Evolutionary conservation across 768 basidiomycete genomes (phyloP).

Genomic region (Podaxis sp.): DNA sequence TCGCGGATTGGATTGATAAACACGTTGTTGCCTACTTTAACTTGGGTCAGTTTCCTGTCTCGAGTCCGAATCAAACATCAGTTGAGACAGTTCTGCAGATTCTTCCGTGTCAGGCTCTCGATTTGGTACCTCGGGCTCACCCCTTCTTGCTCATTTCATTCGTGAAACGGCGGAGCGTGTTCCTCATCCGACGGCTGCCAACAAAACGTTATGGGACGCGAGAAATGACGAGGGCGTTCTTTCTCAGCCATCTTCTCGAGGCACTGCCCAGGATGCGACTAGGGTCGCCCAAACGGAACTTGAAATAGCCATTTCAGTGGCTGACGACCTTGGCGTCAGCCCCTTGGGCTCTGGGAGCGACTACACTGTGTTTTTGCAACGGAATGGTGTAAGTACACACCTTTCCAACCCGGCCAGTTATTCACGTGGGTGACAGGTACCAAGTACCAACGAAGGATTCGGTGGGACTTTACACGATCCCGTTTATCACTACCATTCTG

Average conservation of each 20-base stretch:
- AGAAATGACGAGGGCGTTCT: slow-evolving; percentile 56
- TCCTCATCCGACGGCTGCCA: slow-evolving; percentile 65
- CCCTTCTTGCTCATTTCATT: slow-evolving; percentile 79
- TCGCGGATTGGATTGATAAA: slow-evolving; percentile 72
- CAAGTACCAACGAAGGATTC: slow-evolving; percentile 41
- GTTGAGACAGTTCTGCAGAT: slow-evolving; percentile 15
- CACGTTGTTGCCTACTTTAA: slow-evolving; percentile 89
- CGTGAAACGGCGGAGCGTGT: slow-evolving; percentile 65
- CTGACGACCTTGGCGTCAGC: slow-evolving; percentile 35
- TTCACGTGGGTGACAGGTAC: slow-evolving; percentile 26
- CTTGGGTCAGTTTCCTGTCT: slow-evolving; percentile 41
- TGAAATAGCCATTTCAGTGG: slow-evolving; percentile 22
- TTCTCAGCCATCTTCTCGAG: slow-evolving; percentile 18
- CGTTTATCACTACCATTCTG: slow-evolving; percentile 70
- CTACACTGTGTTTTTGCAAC: slow-evolving; percentile 87
- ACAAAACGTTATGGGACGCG: slow-evolving; percentile 79
- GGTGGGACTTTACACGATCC: slow-evolving; percentile 44
- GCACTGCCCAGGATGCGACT: slow-evolving; percentile 16
- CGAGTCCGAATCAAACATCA: not conserved
- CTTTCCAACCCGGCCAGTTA: not conserved
- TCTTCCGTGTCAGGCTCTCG: slow-evolving; percentile 59
- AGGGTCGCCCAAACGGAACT: slow-evolving; percentile 39
- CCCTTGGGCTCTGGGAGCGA: slow-evolving; percentile 84
- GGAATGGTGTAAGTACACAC: slow-evolving; percentile 36
- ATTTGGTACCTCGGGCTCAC: slow-evolving; percentile 61